Base-by-base conservation (phyloP, 2,329 filamentous ascomycete species). In the Fusarium heterosporum region DNA sequence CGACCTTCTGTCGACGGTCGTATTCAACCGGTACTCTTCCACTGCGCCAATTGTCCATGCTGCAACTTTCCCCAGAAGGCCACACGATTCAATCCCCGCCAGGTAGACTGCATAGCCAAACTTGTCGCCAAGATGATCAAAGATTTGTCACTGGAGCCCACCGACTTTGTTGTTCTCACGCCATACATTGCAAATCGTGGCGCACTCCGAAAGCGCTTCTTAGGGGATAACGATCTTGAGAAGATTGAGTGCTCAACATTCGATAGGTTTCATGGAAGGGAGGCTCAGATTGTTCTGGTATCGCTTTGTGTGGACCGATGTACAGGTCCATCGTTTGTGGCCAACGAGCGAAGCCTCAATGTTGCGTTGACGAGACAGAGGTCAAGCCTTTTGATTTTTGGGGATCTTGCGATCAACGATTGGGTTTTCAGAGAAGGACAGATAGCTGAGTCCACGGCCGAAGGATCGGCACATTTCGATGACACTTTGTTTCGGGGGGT, bases 301-400 rank as follows among this genome's bases (percentile, higher is more conserved):
- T 34, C 43, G 1, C 1, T 65, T 8, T 54, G 48, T 1, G 60
- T 65, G 4, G 39, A 41, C 2, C 0, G 0, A 0, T 3, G 29
- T 1, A 47, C 49, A 1, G 59, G 60, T 1, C 54, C 60, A 1
- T 3, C n/a, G 3, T 48, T 55, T 8, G 36, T 43, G 0, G 45
- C 14, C 0, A 30, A 47, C 0, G 6, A n/a, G 1, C 45, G 17
- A 0, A 40, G 40, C 13, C 45, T 65, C 3, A 64, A 65, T 0
- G 54, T 65, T 0, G 48, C 59, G 0, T 3, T 64, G 5, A 65
- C 54, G 0, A 28, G 62, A 4, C 59, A 65, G 3, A 48, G 17
- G 7, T 64, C 55, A 1, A 22, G 28, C 1, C 55, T 64, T 0
- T 7, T 64, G 1, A 49, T 64, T 6, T 64, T 64, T 49, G 59